Percentiles rank a stretch among this genome's conserved stretches.
These are phyloP conservation scores for Colletotrichum noveboracense DNA, from an alignment of 2,329 filamentous ascomycete genomes.

Conservation along the genomic window DNA sequence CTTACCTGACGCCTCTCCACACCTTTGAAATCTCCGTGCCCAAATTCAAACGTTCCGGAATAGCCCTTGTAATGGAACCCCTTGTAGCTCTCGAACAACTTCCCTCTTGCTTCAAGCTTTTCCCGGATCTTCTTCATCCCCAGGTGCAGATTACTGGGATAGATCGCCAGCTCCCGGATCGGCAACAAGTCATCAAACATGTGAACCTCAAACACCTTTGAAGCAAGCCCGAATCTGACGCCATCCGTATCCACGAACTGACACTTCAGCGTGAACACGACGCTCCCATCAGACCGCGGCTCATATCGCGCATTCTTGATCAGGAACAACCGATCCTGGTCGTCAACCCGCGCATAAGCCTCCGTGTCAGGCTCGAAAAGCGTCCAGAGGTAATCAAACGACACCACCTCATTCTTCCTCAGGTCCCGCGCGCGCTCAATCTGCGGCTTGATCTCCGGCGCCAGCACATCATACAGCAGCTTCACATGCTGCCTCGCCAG, in stretches of 20 bases:
- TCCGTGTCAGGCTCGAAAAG: background rate
- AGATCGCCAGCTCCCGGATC: background rate
- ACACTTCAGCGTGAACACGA: fast-evolving
- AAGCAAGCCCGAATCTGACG: background rate
- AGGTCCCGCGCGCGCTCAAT: background rate
- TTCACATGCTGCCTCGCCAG: background rate
- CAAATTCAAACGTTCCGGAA: background rate
- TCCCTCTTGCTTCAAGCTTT: background rate
- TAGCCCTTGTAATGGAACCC: background rate
- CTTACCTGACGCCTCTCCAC: background rate
- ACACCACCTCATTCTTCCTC: background rate
- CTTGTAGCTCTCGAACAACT: background rate
- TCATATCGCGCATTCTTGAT: background rate
- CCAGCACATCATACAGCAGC: background rate
- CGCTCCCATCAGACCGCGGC: background rate
- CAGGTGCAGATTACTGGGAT: background rate
- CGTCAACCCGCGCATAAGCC: background rate
- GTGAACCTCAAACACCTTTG: background rate
- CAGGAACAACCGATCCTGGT: background rate
- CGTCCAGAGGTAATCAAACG: background rate
- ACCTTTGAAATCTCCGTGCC: background rate
- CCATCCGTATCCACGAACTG: background rate
- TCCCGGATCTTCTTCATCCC: background rate
- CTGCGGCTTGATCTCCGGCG: background rate
- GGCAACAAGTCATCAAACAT: background rate